phyloP scores from a whole-genome alignment of 2,329 filamentous ascomycete genomes.

The Thermoascus crustaceus region DNA sequence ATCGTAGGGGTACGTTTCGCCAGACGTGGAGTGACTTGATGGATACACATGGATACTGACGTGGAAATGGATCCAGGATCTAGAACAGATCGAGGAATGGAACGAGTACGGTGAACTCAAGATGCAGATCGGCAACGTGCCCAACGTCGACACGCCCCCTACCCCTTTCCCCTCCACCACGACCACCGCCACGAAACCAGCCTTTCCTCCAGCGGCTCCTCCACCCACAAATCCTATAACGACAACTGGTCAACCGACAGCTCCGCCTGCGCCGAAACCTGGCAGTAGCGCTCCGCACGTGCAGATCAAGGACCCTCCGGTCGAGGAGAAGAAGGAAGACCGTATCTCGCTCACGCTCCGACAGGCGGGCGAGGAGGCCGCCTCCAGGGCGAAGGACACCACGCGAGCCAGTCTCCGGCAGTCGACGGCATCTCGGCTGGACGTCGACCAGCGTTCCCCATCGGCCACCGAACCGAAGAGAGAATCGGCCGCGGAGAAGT shows the following conservation, averaged over 20 bases:
- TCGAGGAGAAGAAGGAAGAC: slow-evolving; percentile 26
- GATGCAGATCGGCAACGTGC: slow-evolving; percentile 57
- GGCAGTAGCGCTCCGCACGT: slow-evolving; percentile 25
- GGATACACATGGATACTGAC: slow-evolving; percentile 1
- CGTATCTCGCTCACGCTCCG: slow-evolving; percentile 33
- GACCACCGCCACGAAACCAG: slow-evolving; percentile 17
- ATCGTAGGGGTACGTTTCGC: slow-evolving; percentile 67
- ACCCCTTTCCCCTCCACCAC: slow-evolving; percentile 15
- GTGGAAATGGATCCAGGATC: slow-evolving; percentile 52
- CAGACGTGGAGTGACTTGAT: neutral
- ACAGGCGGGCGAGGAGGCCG: slow-evolving; percentile 36
- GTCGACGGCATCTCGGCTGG: too few species aligned
- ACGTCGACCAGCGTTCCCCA: too few species aligned
- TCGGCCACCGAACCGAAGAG: slow-evolving; percentile 9
- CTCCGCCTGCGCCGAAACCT: slow-evolving; percentile 18
- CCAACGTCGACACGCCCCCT: slow-evolving; percentile 26
- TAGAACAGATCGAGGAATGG: slow-evolving; percentile 95
- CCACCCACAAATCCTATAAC: slow-evolving; percentile 5
- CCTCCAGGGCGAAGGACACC: slow-evolving; percentile 29
- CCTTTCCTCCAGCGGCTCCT: slow-evolving; percentile 15
- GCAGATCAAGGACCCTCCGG: slow-evolving; percentile 34
- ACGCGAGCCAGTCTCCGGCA: slow-evolving; percentile 8
- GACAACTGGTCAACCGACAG: slow-evolving; percentile 6
- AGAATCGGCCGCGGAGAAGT: slow-evolving; percentile 12
- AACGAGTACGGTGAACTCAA: slow-evolving; percentile 97